Percentiles rank a stretch among this genome's conserved stretches.
Evolutionary conservation across 352 stramenopile genomes (phyloP).

Genomic region (Pythium scleroteichum): DNA sequence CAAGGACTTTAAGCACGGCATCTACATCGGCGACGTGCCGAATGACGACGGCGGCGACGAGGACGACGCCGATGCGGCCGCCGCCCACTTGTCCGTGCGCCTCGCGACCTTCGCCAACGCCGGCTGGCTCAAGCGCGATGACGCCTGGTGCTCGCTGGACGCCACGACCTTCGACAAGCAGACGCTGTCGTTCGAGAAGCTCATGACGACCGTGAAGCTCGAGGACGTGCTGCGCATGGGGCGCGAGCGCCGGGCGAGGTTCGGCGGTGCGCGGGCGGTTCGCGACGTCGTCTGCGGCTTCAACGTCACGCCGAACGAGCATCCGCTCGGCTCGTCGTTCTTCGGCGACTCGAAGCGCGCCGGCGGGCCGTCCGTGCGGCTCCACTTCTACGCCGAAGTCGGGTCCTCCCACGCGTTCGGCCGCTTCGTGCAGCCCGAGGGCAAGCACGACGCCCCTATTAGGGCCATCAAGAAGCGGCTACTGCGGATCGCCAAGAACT

Average conservation of each 20-base stretch:
- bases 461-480: conserved; percentile 8
- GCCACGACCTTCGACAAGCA: neutral
- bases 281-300: conserved; percentile 9
- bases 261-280: neutral
- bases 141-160: conserved; percentile 28
- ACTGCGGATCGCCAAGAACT: conserved; percentile 11
- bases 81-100: conserved; percentile 8
- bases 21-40: neutral
- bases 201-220: conserved; percentile 10
- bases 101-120: conserved; percentile 13
- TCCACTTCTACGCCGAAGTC: conserved; percentile 24
- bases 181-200: conserved; percentile 13
- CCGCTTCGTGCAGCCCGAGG: neutral
- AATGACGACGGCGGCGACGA: neutral
- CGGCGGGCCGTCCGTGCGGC: neutral
- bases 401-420: neutral
- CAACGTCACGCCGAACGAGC: neutral
- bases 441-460: neutral
- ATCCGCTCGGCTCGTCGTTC: no score
- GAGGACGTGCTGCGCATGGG: conserved; percentile 3
- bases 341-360: no score
- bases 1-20: conserved; percentile 21
- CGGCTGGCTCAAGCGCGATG: conserved; percentile 7
- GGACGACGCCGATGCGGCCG: neutral
- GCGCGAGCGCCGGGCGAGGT: neutral